Percentiles rank a stretch among this genome's conserved stretches.
Evolutionary conservation across 768 basidiomycete species (phyloP).

Genomic region (Tulasnella sp.): DNA sequence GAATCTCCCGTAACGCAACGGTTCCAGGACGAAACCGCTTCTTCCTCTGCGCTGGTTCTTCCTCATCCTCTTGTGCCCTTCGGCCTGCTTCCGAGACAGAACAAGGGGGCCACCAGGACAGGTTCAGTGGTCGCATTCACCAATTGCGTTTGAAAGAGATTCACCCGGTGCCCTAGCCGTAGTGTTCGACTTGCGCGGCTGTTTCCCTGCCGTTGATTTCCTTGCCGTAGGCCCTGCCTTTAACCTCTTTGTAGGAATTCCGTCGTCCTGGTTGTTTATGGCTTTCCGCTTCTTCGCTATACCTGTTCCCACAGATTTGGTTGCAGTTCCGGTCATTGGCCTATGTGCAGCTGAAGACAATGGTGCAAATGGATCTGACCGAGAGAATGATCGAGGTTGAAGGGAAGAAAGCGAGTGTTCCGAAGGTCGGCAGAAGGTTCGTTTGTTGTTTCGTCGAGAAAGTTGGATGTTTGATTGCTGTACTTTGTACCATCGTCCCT

Average conservation of each 20-base stretch:
- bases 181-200: slow-evolving; percentile 29
- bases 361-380: too few species aligned
- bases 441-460: not conserved
- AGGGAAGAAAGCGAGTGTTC: not conserved
- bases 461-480: slow-evolving; percentile 13
- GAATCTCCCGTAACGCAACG: slow-evolving; percentile 80
- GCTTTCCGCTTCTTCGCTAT: slow-evolving; percentile 1
- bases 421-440: not conserved
- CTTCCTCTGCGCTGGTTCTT: slow-evolving; percentile 27
- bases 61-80: not conserved
- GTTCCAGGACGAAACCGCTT: slow-evolving; percentile 83
- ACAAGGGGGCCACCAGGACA: too few species aligned
- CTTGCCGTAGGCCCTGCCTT: slow-evolving; percentile 48
- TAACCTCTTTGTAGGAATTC: not conserved
- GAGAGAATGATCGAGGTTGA: not conserved
- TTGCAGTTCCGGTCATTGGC: slow-evolving; percentile 3
- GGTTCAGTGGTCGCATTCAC: too few species aligned
- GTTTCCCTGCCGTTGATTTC: slow-evolving; percentile 68
- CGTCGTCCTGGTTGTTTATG: not conserved
- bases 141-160: too few species aligned
- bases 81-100: not conserved
- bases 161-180: not conserved
- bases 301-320: slow-evolving; percentile 9
- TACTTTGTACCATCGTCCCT: not conserved
- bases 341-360: not conserved